Base-by-base conservation (phyloP, 768 basidiomycete species). In the Boletellus ananas region DNA sequence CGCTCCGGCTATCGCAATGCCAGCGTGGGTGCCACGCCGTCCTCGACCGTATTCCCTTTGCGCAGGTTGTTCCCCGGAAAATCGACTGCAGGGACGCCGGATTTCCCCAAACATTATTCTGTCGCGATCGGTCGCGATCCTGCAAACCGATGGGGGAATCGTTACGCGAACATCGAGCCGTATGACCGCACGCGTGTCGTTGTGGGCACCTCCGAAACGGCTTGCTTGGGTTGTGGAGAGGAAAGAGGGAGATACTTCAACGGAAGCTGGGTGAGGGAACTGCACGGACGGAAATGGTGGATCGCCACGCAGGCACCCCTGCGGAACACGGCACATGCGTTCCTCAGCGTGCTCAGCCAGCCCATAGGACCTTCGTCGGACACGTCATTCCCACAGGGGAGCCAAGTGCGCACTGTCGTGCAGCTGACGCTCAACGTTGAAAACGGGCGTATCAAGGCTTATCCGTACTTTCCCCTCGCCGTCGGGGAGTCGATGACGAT, bases 241-340 rank as follows among this genome's bases (percentile, higher is more conserved):
- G 66, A 55, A 25, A 42, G 61, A 0, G 77, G 77, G 12, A 69
- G 79, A 42, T 94, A 94, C 65, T 63, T 94, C 33, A 93, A 94
- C 59, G 92, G 86, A 13, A 90, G 79, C 60, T 93, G 90, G 86
- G 83, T 93, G n/a, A 72, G 77, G 39, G 92, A 94, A 62, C 69
- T 74, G 23, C 77, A 72, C 43, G 87, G 91, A 7, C 76, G 76
- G 29, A 87, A 83, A 59, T 84, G 80, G 80, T 91, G 90, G 87
- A 87, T 94, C 50, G 89, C 90, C 3, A 78, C 88, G 0, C 91
- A 94, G 62, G 92, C 91, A 0, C 90, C 92, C 1, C 69, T 91
- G 31, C 79, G 76, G 5, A 63, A 72, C 42, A 89, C 90, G 0
- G 74, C 79, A 0, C 86, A 93, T 60, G 71, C 87, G 5, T 92